Conservation (phyloP, 1,284 basidiomycete genomes). For the Ceratobasidium sp. region DNA sequence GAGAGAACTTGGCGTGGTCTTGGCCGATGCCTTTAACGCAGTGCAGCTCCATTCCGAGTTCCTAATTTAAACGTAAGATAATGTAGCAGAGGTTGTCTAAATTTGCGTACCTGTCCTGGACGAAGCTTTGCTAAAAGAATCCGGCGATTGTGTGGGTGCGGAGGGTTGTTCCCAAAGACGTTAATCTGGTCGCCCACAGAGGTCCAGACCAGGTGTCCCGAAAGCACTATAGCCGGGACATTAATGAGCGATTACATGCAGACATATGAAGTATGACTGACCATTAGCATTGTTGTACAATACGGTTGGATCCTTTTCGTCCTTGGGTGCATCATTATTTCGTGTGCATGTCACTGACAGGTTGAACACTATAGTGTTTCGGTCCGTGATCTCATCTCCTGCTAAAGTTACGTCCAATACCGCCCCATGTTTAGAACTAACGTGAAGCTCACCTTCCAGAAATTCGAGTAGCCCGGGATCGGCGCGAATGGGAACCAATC, state of each 20-base stretch:
- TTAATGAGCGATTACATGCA: not conserved
- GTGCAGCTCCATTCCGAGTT: slow-evolving; percentile 88
- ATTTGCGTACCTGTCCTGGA: slow-evolving; percentile 73
- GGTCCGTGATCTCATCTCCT: slow-evolving; percentile 80
- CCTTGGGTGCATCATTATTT: slow-evolving; percentile 64
- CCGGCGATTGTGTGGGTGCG: slow-evolving; percentile 82
- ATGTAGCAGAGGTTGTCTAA: not conserved
- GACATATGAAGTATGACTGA: slow-evolving; percentile 35
- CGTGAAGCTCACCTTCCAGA: slow-evolving; percentile 30
- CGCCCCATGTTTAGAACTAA: not conserved
- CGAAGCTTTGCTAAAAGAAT: slow-evolving; percentile 95
- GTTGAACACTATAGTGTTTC: slow-evolving; percentile 93
- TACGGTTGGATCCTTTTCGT: slow-evolving; percentile 72
- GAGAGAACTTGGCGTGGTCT: slow-evolving; percentile 97
- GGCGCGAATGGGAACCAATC: slow-evolving; percentile 89
- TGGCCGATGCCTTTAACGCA: slow-evolving; percentile 96
- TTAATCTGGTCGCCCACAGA: slow-evolving; percentile 87
- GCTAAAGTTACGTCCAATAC: not conserved
- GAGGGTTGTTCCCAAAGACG: slow-evolving; percentile 64
- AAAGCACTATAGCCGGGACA: slow-evolving; percentile 67
- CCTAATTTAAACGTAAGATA: slow-evolving; percentile 60
- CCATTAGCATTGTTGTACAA: slow-evolving; percentile 77
- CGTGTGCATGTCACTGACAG: slow-evolving; percentile 81
- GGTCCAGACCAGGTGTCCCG: slow-evolving; percentile 84
- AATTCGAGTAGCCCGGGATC: slow-evolving; percentile 77